Evolutionary conservation across 2,329 filamentous ascomycete species (phyloP).

Genomic region (Colletotrichum cereale): DNA sequence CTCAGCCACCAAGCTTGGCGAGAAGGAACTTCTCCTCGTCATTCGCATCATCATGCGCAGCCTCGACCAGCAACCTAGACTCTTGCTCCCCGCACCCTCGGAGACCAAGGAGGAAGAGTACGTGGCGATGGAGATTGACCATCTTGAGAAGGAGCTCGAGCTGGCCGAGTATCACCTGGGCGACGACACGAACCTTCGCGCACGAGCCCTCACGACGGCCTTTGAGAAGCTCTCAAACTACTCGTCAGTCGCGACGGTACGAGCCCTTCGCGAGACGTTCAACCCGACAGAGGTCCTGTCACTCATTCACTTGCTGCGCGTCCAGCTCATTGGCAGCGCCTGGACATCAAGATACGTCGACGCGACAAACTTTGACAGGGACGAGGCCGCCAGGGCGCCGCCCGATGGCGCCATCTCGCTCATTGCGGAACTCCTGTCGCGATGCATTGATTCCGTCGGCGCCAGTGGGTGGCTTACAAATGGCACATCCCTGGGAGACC

Average conservation of each 20-base stretch:
- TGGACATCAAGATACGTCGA: constrained; percentile 83
- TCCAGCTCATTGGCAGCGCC: constrained; percentile 79
- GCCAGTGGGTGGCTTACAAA: constrained; percentile 80
- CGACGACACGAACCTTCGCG: constrained; percentile 72
- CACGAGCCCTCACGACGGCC: constrained; percentile 74
- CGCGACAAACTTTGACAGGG: constrained; percentile 60
- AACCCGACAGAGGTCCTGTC: constrained; percentile 77
- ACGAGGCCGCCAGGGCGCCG: constrained; percentile 55
- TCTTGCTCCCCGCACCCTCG: constrained; percentile 39
- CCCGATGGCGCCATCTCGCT: constrained; percentile 78
- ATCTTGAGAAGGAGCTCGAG: constrained; percentile 74
- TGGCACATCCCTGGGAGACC: constrained; percentile 61
- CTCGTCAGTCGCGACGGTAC: constrained; percentile 69
- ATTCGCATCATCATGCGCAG: constrained; percentile 77
- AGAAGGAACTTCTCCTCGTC: constrained; percentile 75
- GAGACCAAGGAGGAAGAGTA: constrained; percentile 47
- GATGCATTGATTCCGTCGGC: constrained; percentile 81
- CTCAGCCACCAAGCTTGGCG: constrained; percentile 72
- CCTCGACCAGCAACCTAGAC: constrained; percentile 61
- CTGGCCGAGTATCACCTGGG: constrained; percentile 76
- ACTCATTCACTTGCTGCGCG: constrained; percentile 78
- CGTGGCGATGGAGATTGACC: constrained; percentile 68
- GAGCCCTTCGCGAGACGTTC: constrained; percentile 73
- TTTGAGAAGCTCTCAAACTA: constrained; percentile 78
- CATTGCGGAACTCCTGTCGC: constrained; percentile 78